phyloP scores from a whole-genome alignment of 2,329 filamentous ascomycete species.

The Cephalotrichum gorgonifer region DNA sequence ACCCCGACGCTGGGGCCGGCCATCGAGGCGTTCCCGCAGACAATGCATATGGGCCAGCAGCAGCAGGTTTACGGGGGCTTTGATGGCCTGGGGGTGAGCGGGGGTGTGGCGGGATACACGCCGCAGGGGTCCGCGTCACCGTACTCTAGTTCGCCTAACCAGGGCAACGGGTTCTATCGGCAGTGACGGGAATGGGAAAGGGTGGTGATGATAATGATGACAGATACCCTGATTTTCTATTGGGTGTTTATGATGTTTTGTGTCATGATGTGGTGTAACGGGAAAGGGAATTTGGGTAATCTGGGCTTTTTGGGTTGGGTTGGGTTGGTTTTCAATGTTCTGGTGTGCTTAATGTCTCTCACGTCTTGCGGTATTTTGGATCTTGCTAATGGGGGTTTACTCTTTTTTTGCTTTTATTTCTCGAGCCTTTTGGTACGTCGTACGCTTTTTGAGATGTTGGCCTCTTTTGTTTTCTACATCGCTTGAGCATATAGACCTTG shows the following conservation, averaged over 20 bases:
- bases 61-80: too few species aligned
- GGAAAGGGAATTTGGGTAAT: too few species aligned
- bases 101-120: conserved; percentile 19
- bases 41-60: background rate
- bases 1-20: background rate
- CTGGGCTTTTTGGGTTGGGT: too few species aligned
- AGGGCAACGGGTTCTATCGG: conserved; percentile 23
- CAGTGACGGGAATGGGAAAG: background rate
- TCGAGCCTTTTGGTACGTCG: background rate
- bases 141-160: conserved; percentile 29
- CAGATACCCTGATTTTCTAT: background rate
- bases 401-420: background rate
- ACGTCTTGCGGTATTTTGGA: too few species aligned
- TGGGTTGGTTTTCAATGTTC: background rate
- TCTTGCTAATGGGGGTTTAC: too few species aligned
- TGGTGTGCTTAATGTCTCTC: background rate
- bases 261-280: background rate
- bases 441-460: too few species aligned
- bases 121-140: conserved; percentile 31
- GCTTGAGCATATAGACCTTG: background rate
- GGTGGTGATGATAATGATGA: background rate
- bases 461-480: background rate
- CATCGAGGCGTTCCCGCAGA: conserved; percentile 23
- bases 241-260: too few species aligned
- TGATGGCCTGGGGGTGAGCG: background rate